These are phyloP conservation scores for Pythium oligandrum DNA, from an alignment of 352 stramenopile species.

Conservation along the genomic window DNA sequence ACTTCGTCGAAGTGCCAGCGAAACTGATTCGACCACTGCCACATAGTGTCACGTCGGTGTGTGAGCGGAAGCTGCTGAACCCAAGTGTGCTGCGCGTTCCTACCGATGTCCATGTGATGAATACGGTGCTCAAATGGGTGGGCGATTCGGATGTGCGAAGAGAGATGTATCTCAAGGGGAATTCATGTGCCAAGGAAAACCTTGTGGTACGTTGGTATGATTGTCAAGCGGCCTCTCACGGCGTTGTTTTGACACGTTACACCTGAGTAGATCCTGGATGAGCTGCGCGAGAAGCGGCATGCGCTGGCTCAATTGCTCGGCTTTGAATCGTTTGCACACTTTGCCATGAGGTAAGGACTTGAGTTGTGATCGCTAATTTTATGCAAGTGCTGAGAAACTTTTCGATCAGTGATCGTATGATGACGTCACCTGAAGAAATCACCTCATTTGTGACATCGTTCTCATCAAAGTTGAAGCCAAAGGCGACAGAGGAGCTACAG, in stretches of 20 bases:
- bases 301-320: conserved; percentile 85
- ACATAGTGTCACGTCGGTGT: conserved; percentile 48
- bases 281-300: conserved; percentile 83
- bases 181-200: conserved; percentile 79
- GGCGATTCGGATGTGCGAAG: conserved; percentile 65
- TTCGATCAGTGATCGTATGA: conserved; percentile 77
- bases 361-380: neutral
- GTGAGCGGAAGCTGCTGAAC: conserved; percentile 65
- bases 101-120: conserved; percentile 85
- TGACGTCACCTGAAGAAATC: conserved; percentile 60
- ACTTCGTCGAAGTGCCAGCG: conserved; percentile 45
- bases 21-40: conserved; percentile 34
- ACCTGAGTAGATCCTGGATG: conserved; percentile 69
- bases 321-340: conserved; percentile 89
- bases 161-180: conserved; percentile 88
- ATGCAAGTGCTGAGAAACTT: neutral
- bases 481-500: conserved; percentile 53
- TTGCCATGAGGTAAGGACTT: conserved; percentile 78
- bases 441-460: conserved; percentile 62
- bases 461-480: conserved; percentile 61
- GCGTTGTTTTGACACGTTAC: neutral
- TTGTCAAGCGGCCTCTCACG: neutral
- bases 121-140: conserved; percentile 91
- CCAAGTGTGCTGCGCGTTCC: conserved; percentile 59
- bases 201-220: conserved; percentile 24